A percentile compares a stretch with the other conserved stretches of the same genome.
phyloP scores from a whole-genome alignment of 495 filamentous ascomycete species.

The Penicillium canescens region DNA sequence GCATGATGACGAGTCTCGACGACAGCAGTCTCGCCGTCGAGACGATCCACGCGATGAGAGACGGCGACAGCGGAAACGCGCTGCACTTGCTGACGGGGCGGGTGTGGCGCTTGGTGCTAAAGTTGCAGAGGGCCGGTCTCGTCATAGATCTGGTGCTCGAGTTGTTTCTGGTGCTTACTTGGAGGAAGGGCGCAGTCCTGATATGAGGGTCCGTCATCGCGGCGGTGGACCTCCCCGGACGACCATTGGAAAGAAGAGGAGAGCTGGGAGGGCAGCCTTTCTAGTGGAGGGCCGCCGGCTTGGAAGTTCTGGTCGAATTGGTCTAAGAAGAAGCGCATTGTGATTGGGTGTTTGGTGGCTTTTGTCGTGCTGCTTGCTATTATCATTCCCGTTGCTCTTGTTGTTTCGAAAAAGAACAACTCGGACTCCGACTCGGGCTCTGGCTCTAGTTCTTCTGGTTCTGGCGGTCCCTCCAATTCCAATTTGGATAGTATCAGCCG shows the following conservation, averaged over 20 bases:
- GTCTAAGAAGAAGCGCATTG: slow-evolving; percentile 38
- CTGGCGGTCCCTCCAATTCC: slow-evolving; percentile 46
- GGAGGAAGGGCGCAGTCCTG: slow-evolving; percentile 59
- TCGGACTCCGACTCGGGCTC: slow-evolving; percentile 17
- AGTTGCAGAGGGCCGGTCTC: slow-evolving; percentile 27
- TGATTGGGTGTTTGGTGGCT: slow-evolving; percentile 35
- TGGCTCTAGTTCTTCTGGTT: slow-evolving; percentile 22
- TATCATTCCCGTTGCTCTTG: slow-evolving; percentile 71
- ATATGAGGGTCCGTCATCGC: slow-evolving; percentile 40
- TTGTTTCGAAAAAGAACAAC: slow-evolving; percentile 66
- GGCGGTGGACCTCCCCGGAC: slow-evolving; percentile 35
- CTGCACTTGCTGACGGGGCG: slow-evolving; percentile 26
- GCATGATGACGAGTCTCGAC: slow-evolving; percentile 42
- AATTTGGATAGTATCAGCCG: slow-evolving; percentile 60
- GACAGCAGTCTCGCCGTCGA: slow-evolving; percentile 22
- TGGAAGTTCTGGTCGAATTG: slow-evolving; percentile 36
- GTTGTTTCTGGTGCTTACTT: slow-evolving; percentile 68
- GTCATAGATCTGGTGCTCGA: slow-evolving; percentile 52
- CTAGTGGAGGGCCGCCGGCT: slow-evolving; percentile 18
- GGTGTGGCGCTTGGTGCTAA: slow-evolving; percentile 22
- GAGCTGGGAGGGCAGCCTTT: slow-evolving; percentile 35
- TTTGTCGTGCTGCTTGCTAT: slow-evolving; percentile 66
- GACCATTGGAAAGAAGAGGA: slow-evolving; percentile 30
- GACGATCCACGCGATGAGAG: slow-evolving; percentile 39
- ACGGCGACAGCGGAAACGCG: slow-evolving; percentile 32